phyloP scores from a whole-genome alignment of 257 asterid genomes.

The Knoxia roxburghii region DNA sequence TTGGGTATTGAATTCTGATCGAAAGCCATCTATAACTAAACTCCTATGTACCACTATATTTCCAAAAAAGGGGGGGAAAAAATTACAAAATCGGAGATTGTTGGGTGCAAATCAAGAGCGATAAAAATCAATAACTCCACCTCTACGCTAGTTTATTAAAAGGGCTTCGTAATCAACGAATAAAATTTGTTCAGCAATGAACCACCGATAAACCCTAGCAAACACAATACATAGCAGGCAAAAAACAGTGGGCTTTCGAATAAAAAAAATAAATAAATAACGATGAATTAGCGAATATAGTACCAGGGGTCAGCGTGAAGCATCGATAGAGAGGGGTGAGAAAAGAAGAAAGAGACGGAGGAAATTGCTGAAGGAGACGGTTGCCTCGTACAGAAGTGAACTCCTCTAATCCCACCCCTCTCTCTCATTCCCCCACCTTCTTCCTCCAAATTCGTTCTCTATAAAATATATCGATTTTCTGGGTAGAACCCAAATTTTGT shows the following conservation, averaged over 20 bases:
- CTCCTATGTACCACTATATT: background rate
- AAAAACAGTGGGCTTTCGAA: background rate
- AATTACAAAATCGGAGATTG: background rate
- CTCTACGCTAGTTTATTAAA: background rate
- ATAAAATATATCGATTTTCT: background rate
- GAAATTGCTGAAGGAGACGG: constrained; percentile 6
- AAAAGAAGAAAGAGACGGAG: constrained; percentile 15
- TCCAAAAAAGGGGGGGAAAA: background rate
- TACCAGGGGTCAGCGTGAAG: constrained; percentile 8
- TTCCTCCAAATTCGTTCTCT: background rate
- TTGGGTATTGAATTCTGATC: constrained; percentile 70
- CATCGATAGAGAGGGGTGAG: constrained; percentile 2
- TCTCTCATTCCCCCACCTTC: constrained; percentile 8
- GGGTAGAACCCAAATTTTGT: no score
- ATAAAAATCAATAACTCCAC: background rate
- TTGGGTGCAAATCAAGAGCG: background rate
- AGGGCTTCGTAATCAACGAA: background rate
- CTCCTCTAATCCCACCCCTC: constrained; percentile 11
- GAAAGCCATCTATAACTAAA: constrained; percentile 50
- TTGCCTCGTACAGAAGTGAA: constrained; percentile 9
- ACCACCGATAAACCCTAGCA: constrained; percentile 1
- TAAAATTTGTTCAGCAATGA: background rate
- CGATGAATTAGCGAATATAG: background rate
- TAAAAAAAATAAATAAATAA: background rate
- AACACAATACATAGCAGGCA: background rate